These are phyloP conservation scores for Musa schizocarpa DNA, from an alignment of 176 grass and related monocot genomes.

Conservation along the genomic window DNA sequence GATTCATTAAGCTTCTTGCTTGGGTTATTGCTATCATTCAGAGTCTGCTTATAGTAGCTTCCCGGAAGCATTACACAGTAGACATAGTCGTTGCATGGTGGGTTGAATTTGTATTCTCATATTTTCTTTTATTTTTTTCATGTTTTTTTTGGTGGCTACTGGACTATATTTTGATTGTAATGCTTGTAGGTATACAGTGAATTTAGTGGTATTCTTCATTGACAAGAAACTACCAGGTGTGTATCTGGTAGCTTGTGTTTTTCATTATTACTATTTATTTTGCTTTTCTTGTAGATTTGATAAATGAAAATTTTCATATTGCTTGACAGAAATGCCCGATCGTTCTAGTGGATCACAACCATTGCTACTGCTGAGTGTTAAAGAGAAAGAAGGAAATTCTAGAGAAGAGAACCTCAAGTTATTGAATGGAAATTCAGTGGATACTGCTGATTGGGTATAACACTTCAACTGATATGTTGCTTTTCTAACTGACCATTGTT, in stretches of 20 bases:
- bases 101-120: conserved; percentile 9
- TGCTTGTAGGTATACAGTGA: conserved; percentile 81
- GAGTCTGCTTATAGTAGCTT: conserved; percentile 88
- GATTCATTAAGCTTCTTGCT: conserved; percentile 72
- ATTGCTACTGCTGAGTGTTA: conserved; percentile 64
- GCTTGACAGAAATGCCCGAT: conserved; percentile 75
- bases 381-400: conserved; percentile 63
- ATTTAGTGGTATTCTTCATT: conserved; percentile 85
- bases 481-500: neutral
- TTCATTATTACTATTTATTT: neutral
- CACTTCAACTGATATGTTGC: neutral
- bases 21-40: conserved; percentile 89
- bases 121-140: conserved; percentile 6
- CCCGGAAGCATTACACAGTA: conserved; percentile 90
- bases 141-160: conserved; percentile 11
- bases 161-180: conserved; percentile 3
- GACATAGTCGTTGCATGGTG: conserved; percentile 99
- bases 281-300: neutral
- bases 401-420: conserved; percentile 70
- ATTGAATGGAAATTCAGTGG: conserved; percentile 55
- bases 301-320: neutral
- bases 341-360: conserved; percentile 45
- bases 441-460: conserved; percentile 65
- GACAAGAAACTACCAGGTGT: conserved; percentile 81
- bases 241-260: neutral